phyloP scores from a whole-genome alignment of 2,329 filamentous ascomycete species.

The Macroventuria anomochaeta region DNA sequence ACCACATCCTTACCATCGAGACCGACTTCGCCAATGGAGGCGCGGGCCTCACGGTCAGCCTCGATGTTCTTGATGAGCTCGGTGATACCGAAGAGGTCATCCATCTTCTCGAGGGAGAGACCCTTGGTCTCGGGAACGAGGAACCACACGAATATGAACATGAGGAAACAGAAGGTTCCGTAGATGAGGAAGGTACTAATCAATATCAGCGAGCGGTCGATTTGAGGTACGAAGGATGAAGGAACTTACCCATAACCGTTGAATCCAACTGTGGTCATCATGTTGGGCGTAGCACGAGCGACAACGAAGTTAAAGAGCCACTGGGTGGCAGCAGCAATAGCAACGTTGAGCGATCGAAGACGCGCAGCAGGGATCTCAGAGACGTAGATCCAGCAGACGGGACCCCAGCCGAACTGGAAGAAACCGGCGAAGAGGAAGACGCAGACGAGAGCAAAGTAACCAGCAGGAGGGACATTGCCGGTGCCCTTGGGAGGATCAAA shows the following conservation, averaged over 20 bases:
- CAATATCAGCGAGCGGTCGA: too few species aligned
- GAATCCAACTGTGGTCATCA: constrained; percentile 64
- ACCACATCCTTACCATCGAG: constrained; percentile 39
- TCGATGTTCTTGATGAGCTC: constrained; percentile 52
- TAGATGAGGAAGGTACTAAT: constrained; percentile 73
- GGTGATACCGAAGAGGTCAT: constrained; percentile 69
- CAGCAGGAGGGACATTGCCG: constrained; percentile 67
- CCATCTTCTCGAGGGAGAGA: constrained; percentile 67
- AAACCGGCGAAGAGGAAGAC: constrained; percentile 75
- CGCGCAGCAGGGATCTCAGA: constrained; percentile 73
- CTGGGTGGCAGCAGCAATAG: constrained; percentile 66
- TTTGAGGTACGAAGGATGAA: too few species aligned
- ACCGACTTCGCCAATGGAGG: constrained; percentile 30
- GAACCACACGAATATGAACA: constrained; percentile 71
- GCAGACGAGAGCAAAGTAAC: constrained; percentile 72
- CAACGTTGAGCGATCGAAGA: constrained; percentile 70
- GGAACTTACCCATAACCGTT: constrained; percentile 56
- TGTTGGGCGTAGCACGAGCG: constrained; percentile 70
- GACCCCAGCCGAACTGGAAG: constrained; percentile 69
- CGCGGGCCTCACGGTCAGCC: constrained; percentile 39
- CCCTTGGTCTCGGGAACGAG: constrained; percentile 78
- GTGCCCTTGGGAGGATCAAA: constrained; percentile 61
- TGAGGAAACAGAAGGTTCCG: constrained; percentile 68
- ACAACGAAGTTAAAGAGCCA: constrained; percentile 80
- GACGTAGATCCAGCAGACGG: constrained; percentile 75